Percentiles rank a stretch among this genome's conserved stretches.
phyloP scores from a whole-genome alignment of 495 filamentous ascomycete genomes.

The Annulohypoxylon bovei region DNA sequence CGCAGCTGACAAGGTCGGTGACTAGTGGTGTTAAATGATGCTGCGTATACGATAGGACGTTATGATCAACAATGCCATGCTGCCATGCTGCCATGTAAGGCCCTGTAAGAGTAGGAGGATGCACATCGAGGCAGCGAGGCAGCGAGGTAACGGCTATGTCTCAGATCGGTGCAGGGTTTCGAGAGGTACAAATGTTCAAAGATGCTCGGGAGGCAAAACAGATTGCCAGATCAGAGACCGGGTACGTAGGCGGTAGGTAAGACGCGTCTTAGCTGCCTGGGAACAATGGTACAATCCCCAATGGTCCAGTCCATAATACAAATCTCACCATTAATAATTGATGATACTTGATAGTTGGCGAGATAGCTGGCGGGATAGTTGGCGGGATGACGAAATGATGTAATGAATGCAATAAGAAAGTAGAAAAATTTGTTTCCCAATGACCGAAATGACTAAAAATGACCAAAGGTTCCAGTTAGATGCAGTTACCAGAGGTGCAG shows the following conservation, averaged over 20 bases:
- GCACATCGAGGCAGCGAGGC: slow-evolving; percentile 14
- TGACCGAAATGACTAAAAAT: not conserved
- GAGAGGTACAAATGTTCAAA: slow-evolving; percentile 12
- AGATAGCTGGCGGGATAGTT: not conserved
- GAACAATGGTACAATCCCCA: not conserved
- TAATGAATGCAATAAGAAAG: slow-evolving; percentile 15
- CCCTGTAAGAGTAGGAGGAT: slow-evolving; percentile 11
- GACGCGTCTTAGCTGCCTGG: slow-evolving; percentile 37
- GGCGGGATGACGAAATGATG: slow-evolving; percentile 12
- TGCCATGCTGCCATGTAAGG: no score
- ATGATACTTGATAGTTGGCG: not conserved
- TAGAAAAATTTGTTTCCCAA: not conserved
- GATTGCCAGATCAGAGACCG: slow-evolving; percentile 41
- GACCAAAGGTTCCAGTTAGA: not conserved
- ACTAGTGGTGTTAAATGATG: not conserved
- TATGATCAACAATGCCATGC: slow-evolving; percentile 10
- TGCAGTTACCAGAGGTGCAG: not conserved
- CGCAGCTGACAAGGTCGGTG: not conserved
- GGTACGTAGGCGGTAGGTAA: slow-evolving; percentile 7
- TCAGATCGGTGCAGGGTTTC: slow-evolving; percentile 26
- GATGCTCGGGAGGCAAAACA: slow-evolving; percentile 42
- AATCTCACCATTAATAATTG: slow-evolving; percentile 9
- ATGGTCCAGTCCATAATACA: not conserved
- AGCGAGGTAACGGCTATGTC: slow-evolving; percentile 33
- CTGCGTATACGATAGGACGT: not conserved